phyloP scores from a whole-genome alignment of 2,329 filamentous ascomycete species.

The Chaetothyriales sp. region DNA sequence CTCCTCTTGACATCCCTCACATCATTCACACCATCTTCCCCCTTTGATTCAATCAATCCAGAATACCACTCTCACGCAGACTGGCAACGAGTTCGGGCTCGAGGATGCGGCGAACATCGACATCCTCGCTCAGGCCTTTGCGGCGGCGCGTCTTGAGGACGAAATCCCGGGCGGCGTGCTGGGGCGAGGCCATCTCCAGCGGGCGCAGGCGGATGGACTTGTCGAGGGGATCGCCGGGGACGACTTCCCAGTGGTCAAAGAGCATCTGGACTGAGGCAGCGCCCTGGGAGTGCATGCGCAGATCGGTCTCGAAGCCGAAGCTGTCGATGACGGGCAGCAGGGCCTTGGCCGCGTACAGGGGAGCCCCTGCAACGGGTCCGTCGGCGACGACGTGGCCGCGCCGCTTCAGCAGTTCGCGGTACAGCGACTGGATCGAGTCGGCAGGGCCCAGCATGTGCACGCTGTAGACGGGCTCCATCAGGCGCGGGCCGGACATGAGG shows the following conservation, averaged over 20 bases:
- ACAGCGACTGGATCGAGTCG: slow-evolving; percentile 73
- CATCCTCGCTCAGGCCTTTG: slow-evolving; percentile 90
- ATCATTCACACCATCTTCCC: too few species aligned
- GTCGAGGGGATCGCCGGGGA: slow-evolving; percentile 89
- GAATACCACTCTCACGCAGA: slow-evolving; percentile 72
- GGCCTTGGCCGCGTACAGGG: slow-evolving; percentile 79
- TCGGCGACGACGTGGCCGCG: slow-evolving; percentile 90
- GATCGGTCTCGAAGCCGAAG: slow-evolving; percentile 95
- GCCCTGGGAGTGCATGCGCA: slow-evolving; percentile 89
- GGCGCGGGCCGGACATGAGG: slow-evolving; percentile 83
- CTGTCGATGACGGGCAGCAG: slow-evolving; percentile 91
- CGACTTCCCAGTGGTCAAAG: slow-evolving; percentile 91
- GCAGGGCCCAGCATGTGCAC: slow-evolving; percentile 87
- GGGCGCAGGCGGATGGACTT: slow-evolving; percentile 67
- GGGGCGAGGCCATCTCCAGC: slow-evolving; percentile 72
- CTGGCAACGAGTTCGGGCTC: slow-evolving; percentile 86
- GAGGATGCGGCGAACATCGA: slow-evolving; percentile 88
- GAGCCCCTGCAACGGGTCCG: slow-evolving; percentile 83
- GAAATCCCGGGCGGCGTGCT: slow-evolving; percentile 87
- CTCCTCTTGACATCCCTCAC: too few species aligned
- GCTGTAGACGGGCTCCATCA: slow-evolving; percentile 93
- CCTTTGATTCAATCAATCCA: slow-evolving; percentile 46
- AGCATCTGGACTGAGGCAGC: slow-evolving; percentile 79
- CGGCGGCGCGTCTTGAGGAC: slow-evolving; percentile 86
- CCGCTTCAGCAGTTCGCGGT: slow-evolving; percentile 77